A percentile compares a stretch with the other conserved stretches of the same genome.
Evolutionary conservation across 2,329 filamentous ascomycete genomes (phyloP).

Genomic region (Arthrocladium fulminans): DNA sequence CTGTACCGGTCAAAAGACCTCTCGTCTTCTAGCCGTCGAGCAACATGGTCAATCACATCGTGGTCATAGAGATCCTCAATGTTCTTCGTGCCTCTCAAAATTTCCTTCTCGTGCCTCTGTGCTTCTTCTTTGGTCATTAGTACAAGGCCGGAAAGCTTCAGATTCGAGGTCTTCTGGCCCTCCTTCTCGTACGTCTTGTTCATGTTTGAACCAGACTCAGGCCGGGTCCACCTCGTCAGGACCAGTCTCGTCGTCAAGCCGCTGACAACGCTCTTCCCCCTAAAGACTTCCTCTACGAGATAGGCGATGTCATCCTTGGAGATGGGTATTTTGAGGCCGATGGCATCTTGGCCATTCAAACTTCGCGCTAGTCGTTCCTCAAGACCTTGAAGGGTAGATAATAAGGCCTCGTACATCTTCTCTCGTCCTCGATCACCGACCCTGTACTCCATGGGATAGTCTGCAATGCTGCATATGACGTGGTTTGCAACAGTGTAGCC

Average conservation of each 20-base stretch:
- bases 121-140: constrained; percentile 90
- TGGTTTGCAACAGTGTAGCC: constrained; percentile 88
- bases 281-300: constrained; percentile 79
- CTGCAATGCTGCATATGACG: constrained; percentile 69
- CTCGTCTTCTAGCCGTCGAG: constrained; percentile 59
- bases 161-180: constrained; percentile 67
- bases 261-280: constrained; percentile 71
- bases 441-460: constrained; percentile 75
- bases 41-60: constrained; percentile 58
- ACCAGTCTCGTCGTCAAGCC: constrained; percentile 70
- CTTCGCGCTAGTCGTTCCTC: constrained; percentile 65
- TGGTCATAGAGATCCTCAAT: constrained; percentile 66
- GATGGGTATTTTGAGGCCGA: constrained; percentile 71
- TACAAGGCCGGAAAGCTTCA: constrained; percentile 65
- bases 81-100: constrained; percentile 60
- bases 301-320: constrained; percentile 76
- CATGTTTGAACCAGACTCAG: constrained; percentile 49
- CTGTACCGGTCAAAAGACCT: constrained; percentile 44
- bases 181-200: constrained; percentile 51
- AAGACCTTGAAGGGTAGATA: constrained; percentile 63
- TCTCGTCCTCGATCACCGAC: constrained; percentile 70
- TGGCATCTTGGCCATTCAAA: constrained; percentile 38
- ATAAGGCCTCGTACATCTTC: constrained; percentile 82
- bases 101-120: constrained; percentile 64
- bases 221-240: constrained; percentile 71